Evolutionary conservation across 2,329 filamentous ascomycete species (phyloP).

Genomic region (Niveomyces coronatus): DNA sequence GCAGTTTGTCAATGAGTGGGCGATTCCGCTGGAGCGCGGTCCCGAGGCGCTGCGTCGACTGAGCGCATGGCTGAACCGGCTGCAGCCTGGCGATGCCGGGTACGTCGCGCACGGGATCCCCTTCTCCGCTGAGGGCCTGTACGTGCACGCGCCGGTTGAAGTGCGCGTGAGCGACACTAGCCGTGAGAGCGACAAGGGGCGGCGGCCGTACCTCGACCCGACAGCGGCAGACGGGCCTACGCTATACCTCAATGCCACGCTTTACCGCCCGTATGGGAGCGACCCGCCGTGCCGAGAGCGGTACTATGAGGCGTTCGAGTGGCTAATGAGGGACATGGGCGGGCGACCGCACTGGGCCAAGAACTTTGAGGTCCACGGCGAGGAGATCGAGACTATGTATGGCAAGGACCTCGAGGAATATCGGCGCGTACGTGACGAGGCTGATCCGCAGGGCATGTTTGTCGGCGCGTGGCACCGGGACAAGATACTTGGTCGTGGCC

Average conservation of each 20-base stretch:
- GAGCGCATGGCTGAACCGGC: conserved; percentile 69
- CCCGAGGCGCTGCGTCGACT: conserved; percentile 79
- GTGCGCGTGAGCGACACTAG: conserved; percentile 73
- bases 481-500: conserved; percentile 43
- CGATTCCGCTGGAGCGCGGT: conserved; percentile 72
- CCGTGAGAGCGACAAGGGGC: conserved; percentile 20
- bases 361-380: conserved; percentile 59
- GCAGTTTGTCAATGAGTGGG: conserved; percentile 99
- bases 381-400: conserved; percentile 58
- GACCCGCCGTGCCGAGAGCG: conserved; percentile 67
- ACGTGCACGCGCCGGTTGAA: conserved; percentile 83
- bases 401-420: conserved; percentile 56
- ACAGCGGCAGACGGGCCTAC: conserved; percentile 59
- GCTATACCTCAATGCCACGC: conserved; percentile 80
- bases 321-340: conserved; percentile 76
- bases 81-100: conserved; percentile 50
- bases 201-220: conserved; percentile 54
- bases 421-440: conserved; percentile 55
- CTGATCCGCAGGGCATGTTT: conserved; percentile 78
- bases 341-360: conserved; percentile 87
- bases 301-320: conserved; percentile 87
- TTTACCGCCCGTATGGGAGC: conserved; percentile 70
- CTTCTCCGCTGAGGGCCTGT: conserved; percentile 67
- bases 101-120: conserved; percentile 62
- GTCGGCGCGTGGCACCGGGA: conserved; percentile 82